Evolutionary conservation across 495 filamentous ascomycete genomes (phyloP), one percentile per base, ranked within the genome.

Genomic region (Annulohypoxylon maeteangense): DNA sequence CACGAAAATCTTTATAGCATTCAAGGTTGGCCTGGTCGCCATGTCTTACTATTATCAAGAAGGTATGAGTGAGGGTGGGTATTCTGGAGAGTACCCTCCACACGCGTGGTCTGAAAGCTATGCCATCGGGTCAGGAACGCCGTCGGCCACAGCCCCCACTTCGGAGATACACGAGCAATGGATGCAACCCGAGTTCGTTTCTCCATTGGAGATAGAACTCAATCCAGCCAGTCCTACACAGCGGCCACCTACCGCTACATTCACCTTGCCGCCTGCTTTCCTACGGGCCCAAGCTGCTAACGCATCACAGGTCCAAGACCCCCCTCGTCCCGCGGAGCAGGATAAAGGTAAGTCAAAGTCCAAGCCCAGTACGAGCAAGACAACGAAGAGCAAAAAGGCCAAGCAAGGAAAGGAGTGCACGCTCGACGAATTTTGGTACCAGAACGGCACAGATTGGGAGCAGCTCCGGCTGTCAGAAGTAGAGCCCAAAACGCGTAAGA

Each of bases 381-480:
- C n/a, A 12, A 18, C n/a, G 40, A 44, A 3, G 1, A 44, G 4
- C 6, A 20, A 8, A 18, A 44, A 44, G n/a, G 27, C 0, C 4
- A 29, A 34, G 27, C 6, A 22, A 20, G 11, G n/a, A 10, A 18
- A 51, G 1, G 4, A 44, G 6, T 61, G 11, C 18, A 55, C 59
- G 27, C 59, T 64, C 4, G 45, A 68, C 23, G 53, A 67, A 2
- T 65, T 72, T 14, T 72, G 64, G 64, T 48, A 65, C n/a, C 40
- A 47, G 3, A 0, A 32, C 3, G 64, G 55, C 1, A 48, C 16
- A 16, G 48, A 56, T 3, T 72, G 70, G 70, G 8, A 22, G 12
- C 50, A 67, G n/a, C 36, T 72, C 11, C 7, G 31, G 23, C 47
- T 20, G 32, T 10, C 14, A 18, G 44, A 10, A 6, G 51, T 38